Conservation (phyloP, 768 basidiomycete genomes). For the Xerocomellus intermedius region DNA sequence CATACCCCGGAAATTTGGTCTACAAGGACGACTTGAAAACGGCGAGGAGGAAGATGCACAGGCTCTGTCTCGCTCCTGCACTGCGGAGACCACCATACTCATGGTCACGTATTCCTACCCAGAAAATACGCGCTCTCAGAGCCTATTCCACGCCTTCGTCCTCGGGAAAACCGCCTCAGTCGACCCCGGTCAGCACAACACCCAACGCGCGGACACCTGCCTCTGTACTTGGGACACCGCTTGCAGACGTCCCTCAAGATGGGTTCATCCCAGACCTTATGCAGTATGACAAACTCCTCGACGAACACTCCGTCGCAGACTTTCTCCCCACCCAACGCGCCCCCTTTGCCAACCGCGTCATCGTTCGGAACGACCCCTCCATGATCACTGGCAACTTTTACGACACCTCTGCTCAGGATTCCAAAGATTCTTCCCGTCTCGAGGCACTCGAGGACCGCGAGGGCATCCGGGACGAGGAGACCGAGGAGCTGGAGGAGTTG, state of each 20-base stretch:
- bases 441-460: constrained; percentile 8
- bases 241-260: constrained; percentile 24
- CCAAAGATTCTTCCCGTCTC: constrained; percentile 1
- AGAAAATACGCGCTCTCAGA: constrained; percentile 1
- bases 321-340: constrained; percentile 51
- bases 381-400: constrained; percentile 48
- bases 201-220: not conserved
- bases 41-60: constrained; percentile 23
- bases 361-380: constrained; percentile 70
- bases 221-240: constrained; percentile 12
- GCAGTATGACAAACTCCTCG: constrained; percentile 58
- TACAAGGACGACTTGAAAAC: not conserved
- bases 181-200: not conserved
- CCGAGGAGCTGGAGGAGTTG: constrained; percentile 16
- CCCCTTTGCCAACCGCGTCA: constrained; percentile 60
- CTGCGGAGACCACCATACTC: constrained; percentile 12
- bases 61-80: constrained; percentile 14
- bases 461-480: constrained; percentile 7
- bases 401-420: constrained; percentile 12
- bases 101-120: not conserved
- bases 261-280: constrained; percentile 57
- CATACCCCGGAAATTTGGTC: constrained; percentile 16
- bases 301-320: constrained; percentile 53
- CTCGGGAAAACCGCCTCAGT: constrained; percentile 2
- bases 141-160: constrained; percentile 19